Percentiles rank a stretch among this genome's conserved stretches.
Evolutionary conservation across 1,284 basidiomycete species (phyloP).

Genomic region (Trichosporon coremiiforme): DNA sequence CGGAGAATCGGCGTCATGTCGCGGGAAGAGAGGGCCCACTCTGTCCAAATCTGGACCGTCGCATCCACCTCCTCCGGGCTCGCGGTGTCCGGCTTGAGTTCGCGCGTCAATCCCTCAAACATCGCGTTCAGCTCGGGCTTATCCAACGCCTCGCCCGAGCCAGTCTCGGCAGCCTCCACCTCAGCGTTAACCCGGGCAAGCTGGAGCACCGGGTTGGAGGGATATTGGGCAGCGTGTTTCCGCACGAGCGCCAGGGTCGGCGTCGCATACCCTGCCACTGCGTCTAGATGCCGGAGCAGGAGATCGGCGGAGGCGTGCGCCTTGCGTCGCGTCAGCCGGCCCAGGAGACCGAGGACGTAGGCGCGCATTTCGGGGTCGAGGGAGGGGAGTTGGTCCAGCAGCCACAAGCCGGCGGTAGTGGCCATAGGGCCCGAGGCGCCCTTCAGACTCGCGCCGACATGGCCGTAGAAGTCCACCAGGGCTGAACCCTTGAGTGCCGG

Average conservation of each 20-base stretch:
- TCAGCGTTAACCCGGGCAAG: constrained; percentile 35
- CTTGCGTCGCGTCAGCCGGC: constrained; percentile 35
- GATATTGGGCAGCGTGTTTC: constrained; percentile 40
- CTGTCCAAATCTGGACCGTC: constrained; percentile 37
- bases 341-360: constrained; percentile 35
- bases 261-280: constrained; percentile 23
- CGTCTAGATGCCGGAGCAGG: constrained; percentile 44
- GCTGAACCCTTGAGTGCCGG: constrained; percentile 37
- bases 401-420: constrained; percentile 34
- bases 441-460: constrained; percentile 35
- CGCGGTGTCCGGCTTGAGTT: constrained; percentile 27
- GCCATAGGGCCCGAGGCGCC: constrained; percentile 40
- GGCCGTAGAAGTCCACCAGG: constrained; percentile 47
- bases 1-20: constrained; percentile 28
- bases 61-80: constrained; percentile 27
- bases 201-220: constrained; percentile 40
- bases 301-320: constrained; percentile 45
- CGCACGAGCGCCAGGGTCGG: constrained; percentile 30
- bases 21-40: constrained; percentile 36
- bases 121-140: constrained; percentile 25
- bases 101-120: constrained; percentile 33
- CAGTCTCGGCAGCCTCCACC: constrained; percentile 13
- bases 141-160: neutral
- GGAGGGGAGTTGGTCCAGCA: constrained; percentile 37
- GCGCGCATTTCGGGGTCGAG: constrained; percentile 43